Base-by-base conservation (phyloP, 805 yeast genomes). In the Priceomyces medius region DNA sequence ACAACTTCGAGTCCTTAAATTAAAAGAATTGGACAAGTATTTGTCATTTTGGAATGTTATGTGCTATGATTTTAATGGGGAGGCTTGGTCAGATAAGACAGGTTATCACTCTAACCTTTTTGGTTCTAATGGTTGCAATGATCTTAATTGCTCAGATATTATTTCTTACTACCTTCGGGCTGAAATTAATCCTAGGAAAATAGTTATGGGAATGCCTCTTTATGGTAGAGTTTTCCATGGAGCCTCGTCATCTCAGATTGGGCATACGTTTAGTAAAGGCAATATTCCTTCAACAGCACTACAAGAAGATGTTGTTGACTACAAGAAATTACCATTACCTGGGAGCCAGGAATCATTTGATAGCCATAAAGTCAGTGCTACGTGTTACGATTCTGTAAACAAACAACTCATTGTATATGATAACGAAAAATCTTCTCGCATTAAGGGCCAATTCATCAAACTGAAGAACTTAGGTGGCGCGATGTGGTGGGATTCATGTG, bases 401-500 rank as follows among this genome's bases (percentile, higher is more conserved):
- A 59, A 52, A 26, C 64, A 62, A 4, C 63, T 85, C 34, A 71
- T 85, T 2, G 71, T 77, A 5, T 91, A 85, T 59, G 99, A 91
- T 56, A 83, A 76, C 46, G 68, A 67, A 0, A 64, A 68, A 3
- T 71, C 83, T 2, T 78, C 76, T 2, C 52, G 56, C 7, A 51
- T 52, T 13, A 93, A 91, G 58, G 88, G 88, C 0, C 52, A 65
- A 20, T 88, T 78, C 51, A 79, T 84, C 6, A 51, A 48, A 29
- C 50, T 60, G 16, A 59, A 65, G 5, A 54, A 66, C 0, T 63
- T 89, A 7, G 95, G 83, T 0, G 98, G 99, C 0, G 96, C 86
- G 0, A 82, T 93, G 79, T 90, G 87, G 83, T 91, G 98, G 98
- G 97, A 91, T 53, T 83, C 96, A 0, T 74, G 83, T 43, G 96